phyloP scores from a whole-genome alignment of 768 basidiomycete genomes.

The Leccinum aurantiacum region DNA sequence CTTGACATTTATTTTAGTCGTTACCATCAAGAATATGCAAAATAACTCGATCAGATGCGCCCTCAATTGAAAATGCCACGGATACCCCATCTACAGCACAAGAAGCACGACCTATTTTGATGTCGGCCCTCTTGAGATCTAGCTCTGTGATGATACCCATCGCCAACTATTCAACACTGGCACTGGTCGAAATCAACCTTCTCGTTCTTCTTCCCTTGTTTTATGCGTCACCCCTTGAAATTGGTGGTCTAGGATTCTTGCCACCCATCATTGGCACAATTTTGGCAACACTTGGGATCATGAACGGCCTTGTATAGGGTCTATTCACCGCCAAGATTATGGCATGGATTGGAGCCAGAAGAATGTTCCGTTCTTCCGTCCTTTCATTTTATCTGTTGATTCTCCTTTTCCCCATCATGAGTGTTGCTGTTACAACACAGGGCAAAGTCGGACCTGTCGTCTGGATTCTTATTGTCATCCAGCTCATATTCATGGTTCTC shows the following conservation, averaged over 20 bases:
- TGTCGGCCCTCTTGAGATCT: slow-evolving; percentile 34
- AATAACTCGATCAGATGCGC: no score
- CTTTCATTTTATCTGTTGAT: slow-evolving; percentile 39
- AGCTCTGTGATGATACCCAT: slow-evolving; percentile 40
- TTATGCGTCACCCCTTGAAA: slow-evolving; percentile 40
- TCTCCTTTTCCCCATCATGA: slow-evolving; percentile 47
- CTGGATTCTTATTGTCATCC: slow-evolving; percentile 37
- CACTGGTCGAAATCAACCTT: slow-evolving; percentile 43
- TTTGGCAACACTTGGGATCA: slow-evolving; percentile 38
- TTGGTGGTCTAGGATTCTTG: slow-evolving; percentile 43
- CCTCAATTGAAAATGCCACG: background rate
- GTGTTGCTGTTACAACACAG: slow-evolving; percentile 33
- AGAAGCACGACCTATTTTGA: slow-evolving; percentile 18
- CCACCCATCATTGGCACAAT: slow-evolving; percentile 42
- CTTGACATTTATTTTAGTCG: slow-evolving; percentile 19
- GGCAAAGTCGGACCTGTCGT: slow-evolving; percentile 35
- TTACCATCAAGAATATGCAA: slow-evolving; percentile 18
- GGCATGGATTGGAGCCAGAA: slow-evolving; percentile 40
- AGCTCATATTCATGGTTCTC: slow-evolving; percentile 28
- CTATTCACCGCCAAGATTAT: slow-evolving; percentile 42
- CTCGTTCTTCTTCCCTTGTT: slow-evolving; percentile 45
- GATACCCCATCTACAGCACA: background rate
- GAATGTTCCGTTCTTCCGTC: slow-evolving; percentile 40
- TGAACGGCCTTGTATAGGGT: slow-evolving; percentile 40
- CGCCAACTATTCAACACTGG: slow-evolving; percentile 41